phyloP scores from a whole-genome alignment of 192 early-diverging fungal species.

The Coemansia sp. region DNA sequence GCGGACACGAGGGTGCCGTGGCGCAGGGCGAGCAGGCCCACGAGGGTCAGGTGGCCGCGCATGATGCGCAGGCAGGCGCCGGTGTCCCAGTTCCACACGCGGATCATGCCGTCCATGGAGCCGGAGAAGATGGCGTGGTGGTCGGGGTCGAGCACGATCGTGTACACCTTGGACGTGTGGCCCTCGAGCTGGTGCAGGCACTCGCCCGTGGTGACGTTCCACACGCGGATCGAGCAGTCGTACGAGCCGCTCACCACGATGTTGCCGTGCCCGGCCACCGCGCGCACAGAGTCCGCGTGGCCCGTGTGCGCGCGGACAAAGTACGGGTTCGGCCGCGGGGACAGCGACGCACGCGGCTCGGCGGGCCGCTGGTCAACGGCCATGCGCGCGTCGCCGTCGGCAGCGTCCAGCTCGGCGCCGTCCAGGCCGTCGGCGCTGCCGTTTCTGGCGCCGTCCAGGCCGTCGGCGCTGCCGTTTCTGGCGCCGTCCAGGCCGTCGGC shows the following conservation, averaged over 20 bases:
- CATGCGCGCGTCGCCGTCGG: too few species aligned
- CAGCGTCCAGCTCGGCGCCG: too few species aligned
- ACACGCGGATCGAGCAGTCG: constrained; percentile 87
- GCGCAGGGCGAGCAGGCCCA: constrained; percentile 87
- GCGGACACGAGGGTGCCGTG: constrained; percentile 88
- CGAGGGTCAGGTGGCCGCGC: constrained; percentile 91
- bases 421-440: background rate
- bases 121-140: constrained; percentile 85
- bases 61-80: constrained; percentile 76
- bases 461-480: background rate
- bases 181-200: constrained; percentile 71
- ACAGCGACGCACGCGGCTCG: too few species aligned
- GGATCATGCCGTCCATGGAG: constrained; percentile 90
- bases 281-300: constrained; percentile 88
- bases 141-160: constrained; percentile 84
- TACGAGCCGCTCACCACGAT: constrained; percentile 89
- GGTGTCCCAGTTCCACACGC: constrained; percentile 88
- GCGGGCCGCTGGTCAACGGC: too few species aligned
- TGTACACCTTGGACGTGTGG: constrained; percentile 95
- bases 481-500: constrained; percentile 10
- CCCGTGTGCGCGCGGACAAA: constrained; percentile 80
- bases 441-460: background rate
- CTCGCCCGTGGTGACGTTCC: constrained; percentile 79
- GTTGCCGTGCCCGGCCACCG: constrained; percentile 86
- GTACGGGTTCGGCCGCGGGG: too few species aligned